A percentile compares a stretch with the other conserved stretches of the same genome.
These are phyloP conservation scores for Sporisorium exsertum DNA, from an alignment of 1,284 basidiomycete species.

Conservation along the genomic window DNA sequence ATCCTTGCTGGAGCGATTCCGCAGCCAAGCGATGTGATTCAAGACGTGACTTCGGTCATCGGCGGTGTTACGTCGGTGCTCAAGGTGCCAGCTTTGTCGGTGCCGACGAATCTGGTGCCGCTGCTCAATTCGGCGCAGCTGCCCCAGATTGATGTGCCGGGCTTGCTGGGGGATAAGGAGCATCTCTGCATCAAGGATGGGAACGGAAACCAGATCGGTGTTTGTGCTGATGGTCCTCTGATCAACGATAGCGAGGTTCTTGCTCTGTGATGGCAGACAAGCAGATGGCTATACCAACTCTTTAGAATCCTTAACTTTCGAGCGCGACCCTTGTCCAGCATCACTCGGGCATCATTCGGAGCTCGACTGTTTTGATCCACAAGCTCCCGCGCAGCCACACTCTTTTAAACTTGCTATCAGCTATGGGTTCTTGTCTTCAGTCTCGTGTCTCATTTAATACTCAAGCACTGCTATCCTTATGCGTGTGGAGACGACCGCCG, in stretches of 20 bases:
- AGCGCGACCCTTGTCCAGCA: too few species aligned
- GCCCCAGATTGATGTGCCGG: slow-evolving; percentile 33
- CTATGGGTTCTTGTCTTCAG: too few species aligned
- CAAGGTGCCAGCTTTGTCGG: slow-evolving; percentile 15
- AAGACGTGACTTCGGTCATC: slow-evolving; percentile 29
- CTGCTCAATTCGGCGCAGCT: slow-evolving; percentile 24
- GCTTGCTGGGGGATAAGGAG: slow-evolving; percentile 27
- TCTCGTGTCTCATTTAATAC: not conserved
- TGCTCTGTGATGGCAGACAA: slow-evolving; percentile 1
- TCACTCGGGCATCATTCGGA: not conserved
- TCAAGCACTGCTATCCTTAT: not conserved
- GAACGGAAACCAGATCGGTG: slow-evolving; percentile 29
- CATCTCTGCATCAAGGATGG: slow-evolving; percentile 35
- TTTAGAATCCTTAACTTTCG: too few species aligned
- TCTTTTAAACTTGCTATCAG: not conserved
- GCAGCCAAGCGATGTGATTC: slow-evolving; percentile 19
- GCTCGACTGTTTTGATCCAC: not conserved
- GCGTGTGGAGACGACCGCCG: not conserved
- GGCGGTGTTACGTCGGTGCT: slow-evolving; percentile 29
- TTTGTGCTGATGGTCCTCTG: slow-evolving; percentile 26
- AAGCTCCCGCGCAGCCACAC: not conserved
- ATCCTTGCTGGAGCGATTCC: slow-evolving; percentile 27
- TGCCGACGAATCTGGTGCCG: slow-evolving; percentile 32
- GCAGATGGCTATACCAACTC: too few species aligned
- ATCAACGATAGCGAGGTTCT: slow-evolving; percentile 38